Conservation (phyloP, 2,329 filamentous ascomycete genomes). For the Pochonia chlamydosporia region DNA sequence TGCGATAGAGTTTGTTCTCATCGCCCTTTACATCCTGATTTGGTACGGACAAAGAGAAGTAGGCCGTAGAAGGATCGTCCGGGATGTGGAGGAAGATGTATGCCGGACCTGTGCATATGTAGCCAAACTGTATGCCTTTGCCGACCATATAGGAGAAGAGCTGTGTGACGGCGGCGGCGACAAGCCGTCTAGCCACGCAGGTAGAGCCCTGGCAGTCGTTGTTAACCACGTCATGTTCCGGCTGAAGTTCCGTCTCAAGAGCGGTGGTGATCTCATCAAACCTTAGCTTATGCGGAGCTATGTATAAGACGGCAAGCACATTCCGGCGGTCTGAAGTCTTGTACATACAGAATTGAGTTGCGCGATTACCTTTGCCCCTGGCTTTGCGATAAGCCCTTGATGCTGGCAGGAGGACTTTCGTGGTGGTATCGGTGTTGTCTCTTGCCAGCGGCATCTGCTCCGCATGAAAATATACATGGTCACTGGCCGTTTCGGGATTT, state of each 20-base stretch:
- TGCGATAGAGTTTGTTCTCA: conserved; percentile 26
- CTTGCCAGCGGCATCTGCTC: conserved; percentile 16
- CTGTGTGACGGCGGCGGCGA: conserved; percentile 30
- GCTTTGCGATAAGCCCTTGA: conserved; percentile 11
- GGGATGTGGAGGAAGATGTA: conserved; percentile 30
- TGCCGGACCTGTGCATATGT: conserved; percentile 26
- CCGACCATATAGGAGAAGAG: conserved; percentile 34
- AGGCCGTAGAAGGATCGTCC: conserved; percentile 24
- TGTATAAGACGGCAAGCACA: conserved; percentile 29
- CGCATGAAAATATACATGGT: conserved; percentile 17
- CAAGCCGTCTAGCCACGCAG: conserved; percentile 22
- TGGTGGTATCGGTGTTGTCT: not conserved
- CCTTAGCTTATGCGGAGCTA: conserved; percentile 31
- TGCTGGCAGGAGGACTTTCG: not conserved
- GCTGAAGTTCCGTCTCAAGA: conserved; percentile 26
- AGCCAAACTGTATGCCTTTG: conserved; percentile 28
- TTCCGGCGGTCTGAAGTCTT: conserved; percentile 2
- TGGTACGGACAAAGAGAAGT: conserved; percentile 26
- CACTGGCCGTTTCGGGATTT: conserved; percentile 21
- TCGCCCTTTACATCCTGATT: conserved; percentile 27
- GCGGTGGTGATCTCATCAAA: conserved; percentile 24
- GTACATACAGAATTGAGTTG: conserved; percentile 26
- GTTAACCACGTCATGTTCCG: conserved; percentile 25
- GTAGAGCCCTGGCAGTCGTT: conserved; percentile 21
- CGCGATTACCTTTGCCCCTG: conserved; percentile 21